Evolutionary conservation across 352 stramenopile species (phyloP), one percentile per base, ranked within the genome.

Genomic region (Pythium brachiatum): DNA sequence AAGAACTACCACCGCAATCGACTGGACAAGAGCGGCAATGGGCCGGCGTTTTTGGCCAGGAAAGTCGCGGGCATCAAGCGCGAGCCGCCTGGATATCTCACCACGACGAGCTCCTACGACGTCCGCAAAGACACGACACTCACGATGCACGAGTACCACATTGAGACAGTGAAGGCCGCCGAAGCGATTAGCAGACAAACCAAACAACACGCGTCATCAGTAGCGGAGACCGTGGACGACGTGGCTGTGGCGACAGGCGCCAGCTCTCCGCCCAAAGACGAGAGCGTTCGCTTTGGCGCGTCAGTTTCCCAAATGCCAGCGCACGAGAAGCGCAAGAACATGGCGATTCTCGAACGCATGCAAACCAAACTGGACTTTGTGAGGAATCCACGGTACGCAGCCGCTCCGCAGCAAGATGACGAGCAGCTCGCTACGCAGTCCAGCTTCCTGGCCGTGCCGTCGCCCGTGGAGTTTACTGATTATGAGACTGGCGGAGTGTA

Each of bases 401-500:
- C 9, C 3, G 18, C 38, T 15, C 7, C 21, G 23, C 11, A 43
- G 13, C 5, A 29, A 31, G 16, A 20, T 0, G 38, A 64, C 27
- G 38, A 52, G 25, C 32, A 20, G 29, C 25, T n/a, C 12, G 32
- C 27, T 26, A 5, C 59, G 0, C n/a, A 39, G 20, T 31, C 57
- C 1, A 73, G 68, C 38, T 92, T 92, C 44, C 66, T 73, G 2
- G 72, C 88, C 13, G 67, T 76, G 3, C 82, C 85, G 27, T 81
- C 74, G 16, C 76, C 79, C 0, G 75, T 94, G 41, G 59, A 61
- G 34, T 94, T 94, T 51, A 85, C 76, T 0, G 61, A 80, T 25
- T 94, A 92, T 59, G 83, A 91, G 46, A 74, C 80, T 18, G 81
- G 76, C 29, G 83, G 83, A n/a, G 69, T 90, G 16, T 92, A 94